Conservation (phyloP, 1,284 basidiomycete species). For the Ustanciosporium gigantosporum region DNA sequence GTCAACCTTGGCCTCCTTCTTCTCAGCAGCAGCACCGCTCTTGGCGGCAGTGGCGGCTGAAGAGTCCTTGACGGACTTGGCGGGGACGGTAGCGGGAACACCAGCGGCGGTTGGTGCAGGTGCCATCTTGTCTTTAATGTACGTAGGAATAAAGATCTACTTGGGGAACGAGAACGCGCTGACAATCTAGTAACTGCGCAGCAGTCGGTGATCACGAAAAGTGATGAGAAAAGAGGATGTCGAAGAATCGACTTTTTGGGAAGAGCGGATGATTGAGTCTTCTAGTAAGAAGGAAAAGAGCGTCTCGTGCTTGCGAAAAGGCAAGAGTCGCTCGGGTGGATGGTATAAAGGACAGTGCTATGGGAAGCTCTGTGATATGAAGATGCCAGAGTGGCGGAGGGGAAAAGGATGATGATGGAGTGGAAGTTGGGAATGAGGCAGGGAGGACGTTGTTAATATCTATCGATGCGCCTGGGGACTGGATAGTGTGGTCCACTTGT, state of each 20-base stretch:
- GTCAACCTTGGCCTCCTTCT: slow-evolving; percentile 62
- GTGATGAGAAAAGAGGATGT: not conserved
- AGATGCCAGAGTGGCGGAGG: slow-evolving; percentile 16
- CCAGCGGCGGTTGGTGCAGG: slow-evolving; percentile 49
- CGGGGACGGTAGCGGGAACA: slow-evolving; percentile 55
- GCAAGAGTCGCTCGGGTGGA: slow-evolving; percentile 13
- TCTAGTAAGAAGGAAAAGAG: slow-evolving; percentile 4
- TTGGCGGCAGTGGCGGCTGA: slow-evolving; percentile 59
- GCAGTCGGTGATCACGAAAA: not conserved
- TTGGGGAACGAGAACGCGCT: no score
- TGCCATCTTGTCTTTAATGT: slow-evolving; percentile 32
- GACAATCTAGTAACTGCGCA: no score
- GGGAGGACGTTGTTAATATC: no score
- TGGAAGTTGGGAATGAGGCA: no score
- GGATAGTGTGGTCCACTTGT: no score
- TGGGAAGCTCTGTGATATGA: slow-evolving; percentile 29
- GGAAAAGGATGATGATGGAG: slow-evolving; percentile 21
- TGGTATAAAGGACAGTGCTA: slow-evolving; percentile 24
- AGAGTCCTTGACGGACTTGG: slow-evolving; percentile 55
- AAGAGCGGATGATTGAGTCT: no score
- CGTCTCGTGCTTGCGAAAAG: slow-evolving; percentile 22
- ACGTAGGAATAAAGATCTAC: no score
- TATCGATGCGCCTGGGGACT: no score
- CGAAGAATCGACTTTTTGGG: no score
- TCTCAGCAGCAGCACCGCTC: slow-evolving; percentile 54